Base-by-base conservation (phyloP, 345 rosid genomes). In the Mercurialis annua region DNA sequence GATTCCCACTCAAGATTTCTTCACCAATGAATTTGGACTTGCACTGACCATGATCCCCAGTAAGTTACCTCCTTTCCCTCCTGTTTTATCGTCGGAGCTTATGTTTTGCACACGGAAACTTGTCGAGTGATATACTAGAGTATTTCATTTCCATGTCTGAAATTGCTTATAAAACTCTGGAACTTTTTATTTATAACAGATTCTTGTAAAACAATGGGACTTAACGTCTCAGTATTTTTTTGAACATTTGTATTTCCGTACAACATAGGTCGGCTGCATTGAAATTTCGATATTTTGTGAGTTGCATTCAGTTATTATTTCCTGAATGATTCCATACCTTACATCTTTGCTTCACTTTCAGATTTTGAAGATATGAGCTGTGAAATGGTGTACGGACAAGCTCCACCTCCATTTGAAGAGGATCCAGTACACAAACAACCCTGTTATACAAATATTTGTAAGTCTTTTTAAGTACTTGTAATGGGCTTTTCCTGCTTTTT, bases 311-410 rank as follows among this genome's bases (percentile, higher is more conserved):
- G 30, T 18, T 9, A 46, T 10, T 18, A 49, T 36, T n/a, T n/a
- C n/a, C n/a, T 57, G 47, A 36, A 16, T 18, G 44, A 40, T 6
- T n/a, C 27, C 21, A 42, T 17, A 23, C 40, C 24, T 44, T 17
- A 23, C 40, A 18, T 44, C 27, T 29, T 14, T 49, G 27, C 68
- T 70, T 46, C 7, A 60, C 60, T 26, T 30, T 60, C 81, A 90
- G 98, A 90, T 81, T 90, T 87, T 74, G 98, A 93, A 70, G 96
- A 93, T 70, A 90, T 93, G 98, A 90, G 97, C 66, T 93, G 96
- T 27, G 97, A 93, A 70, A 93, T 90, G 98, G 86, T 89, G 42
- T 89, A 90, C 38, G 97, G 97, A 27, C 97, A 90, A 81, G 85
- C 65, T 57, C 98, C 97, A 40, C 94, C 95, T 0, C 62, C 84